phyloP scores from a whole-genome alignment of 2,329 filamentous ascomycete species.

The Pseudogymnoascus sp. region DNA sequence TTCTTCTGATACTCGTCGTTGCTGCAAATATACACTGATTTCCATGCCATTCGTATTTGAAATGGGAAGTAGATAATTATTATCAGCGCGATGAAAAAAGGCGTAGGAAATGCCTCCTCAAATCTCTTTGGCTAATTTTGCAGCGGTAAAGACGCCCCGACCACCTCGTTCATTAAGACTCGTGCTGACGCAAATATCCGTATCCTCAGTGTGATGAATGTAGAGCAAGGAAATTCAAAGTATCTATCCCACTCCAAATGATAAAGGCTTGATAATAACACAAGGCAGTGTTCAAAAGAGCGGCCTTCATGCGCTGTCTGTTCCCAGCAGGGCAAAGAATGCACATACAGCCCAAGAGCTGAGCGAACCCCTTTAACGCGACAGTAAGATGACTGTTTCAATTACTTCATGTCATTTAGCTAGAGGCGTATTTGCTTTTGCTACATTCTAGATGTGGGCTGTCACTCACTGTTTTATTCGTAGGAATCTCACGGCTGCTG shows the following conservation, averaged over 20 bases:
- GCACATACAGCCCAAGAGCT: slow-evolving; percentile 36
- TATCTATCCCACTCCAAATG: neutral
- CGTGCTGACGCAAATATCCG: neutral
- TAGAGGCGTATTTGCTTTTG: neutral
- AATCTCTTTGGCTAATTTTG: neutral
- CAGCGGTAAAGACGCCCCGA: neutral
- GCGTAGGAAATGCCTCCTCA: neutral
- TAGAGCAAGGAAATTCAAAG: slow-evolving; percentile 15
- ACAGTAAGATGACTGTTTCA: slow-evolving; percentile 27
- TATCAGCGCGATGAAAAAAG: neutral
- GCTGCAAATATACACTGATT: neutral
- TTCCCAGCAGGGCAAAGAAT: slow-evolving; percentile 33
- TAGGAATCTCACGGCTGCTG: slow-evolving; percentile 16
- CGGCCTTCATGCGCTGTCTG: slow-evolving; percentile 34
- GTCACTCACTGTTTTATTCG: neutral
- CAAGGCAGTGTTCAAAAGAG: slow-evolving; percentile 35
- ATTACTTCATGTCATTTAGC: neutral
- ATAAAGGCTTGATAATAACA: neutral
- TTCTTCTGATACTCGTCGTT: neutral
- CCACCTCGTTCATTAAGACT: neutral
- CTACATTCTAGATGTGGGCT: neutral
- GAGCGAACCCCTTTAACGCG: slow-evolving; percentile 35
- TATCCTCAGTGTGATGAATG: slow-evolving; percentile 14
- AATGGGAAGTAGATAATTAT: neutral
- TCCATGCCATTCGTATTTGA: neutral